Evolutionary conservation across 345 rosid genomes (phyloP).

Genomic region (Garcia nutans): DNA sequence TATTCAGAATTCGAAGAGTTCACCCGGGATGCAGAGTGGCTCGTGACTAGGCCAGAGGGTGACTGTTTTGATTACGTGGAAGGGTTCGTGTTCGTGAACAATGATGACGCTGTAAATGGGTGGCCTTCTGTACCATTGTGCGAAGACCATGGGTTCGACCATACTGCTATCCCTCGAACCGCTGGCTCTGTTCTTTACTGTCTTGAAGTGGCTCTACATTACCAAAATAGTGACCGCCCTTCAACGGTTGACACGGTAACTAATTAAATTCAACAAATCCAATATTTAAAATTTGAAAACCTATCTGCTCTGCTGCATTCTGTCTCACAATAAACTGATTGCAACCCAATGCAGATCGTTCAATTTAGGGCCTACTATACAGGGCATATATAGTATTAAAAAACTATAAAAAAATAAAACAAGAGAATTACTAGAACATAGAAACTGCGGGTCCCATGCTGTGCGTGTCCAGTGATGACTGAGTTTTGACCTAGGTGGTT

Average conservation of each 20-base stretch:
- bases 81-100: slow-evolving; percentile 83
- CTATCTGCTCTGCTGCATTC: slow-evolving; percentile 16
- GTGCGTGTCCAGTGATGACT: slow-evolving; percentile 6
- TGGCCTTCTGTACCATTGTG: slow-evolving; percentile 72
- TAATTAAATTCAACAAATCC: neutral
- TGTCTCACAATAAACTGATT: neutral
- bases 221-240: slow-evolving; percentile 37
- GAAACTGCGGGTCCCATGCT: slow-evolving; percentile 21
- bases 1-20: slow-evolving; percentile 69
- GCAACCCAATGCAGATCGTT: slow-evolving; percentile 5
- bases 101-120: slow-evolving; percentile 76
- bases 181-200: slow-evolving; percentile 79
- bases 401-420: too few species aligned
- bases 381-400: neutral
- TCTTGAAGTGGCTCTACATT: slow-evolving; percentile 77
- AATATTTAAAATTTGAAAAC: too few species aligned
- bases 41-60: slow-evolving; percentile 54
- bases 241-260: slow-evolving; percentile 67
- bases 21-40: slow-evolving; percentile 73
- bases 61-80: slow-evolving; percentile 82
- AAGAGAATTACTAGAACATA: neutral
- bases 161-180: slow-evolving; percentile 40
- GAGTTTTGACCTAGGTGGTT: slow-evolving; percentile 31
- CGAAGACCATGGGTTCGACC: slow-evolving; percentile 45
- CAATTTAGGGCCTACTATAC: neutral